Evolutionary conservation across 306 rosid genomes (phyloP).

Genomic region (Gastrolobium villosum): DNA sequence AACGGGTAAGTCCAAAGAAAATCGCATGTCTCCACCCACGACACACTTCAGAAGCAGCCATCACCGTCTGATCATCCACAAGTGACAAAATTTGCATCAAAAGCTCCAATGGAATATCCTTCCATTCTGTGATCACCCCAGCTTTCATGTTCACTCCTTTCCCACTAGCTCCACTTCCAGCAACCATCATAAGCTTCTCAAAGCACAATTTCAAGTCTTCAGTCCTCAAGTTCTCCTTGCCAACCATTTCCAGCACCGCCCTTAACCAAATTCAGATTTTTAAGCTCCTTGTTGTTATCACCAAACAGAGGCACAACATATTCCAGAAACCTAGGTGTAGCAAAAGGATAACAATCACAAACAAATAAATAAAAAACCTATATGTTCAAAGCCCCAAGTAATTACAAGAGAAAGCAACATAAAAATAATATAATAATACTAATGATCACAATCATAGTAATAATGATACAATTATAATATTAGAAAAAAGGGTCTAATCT

Average conservation of each 20-base stretch:
- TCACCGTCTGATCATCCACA: constrained; percentile 73
- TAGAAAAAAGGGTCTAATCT: not conserved
- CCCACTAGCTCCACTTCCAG: constrained; percentile 45
- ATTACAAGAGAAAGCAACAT: constrained; percentile 32
- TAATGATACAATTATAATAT: not conserved
- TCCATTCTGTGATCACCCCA: constrained; percentile 68
- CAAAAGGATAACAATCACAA: constrained; percentile 42
- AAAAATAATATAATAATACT: not conserved
- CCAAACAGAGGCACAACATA: constrained; percentile 27
- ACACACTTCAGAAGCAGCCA: constrained; percentile 79
- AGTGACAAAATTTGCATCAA: constrained; percentile 76
- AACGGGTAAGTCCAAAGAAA: constrained; percentile 66
- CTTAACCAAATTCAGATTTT: not conserved
- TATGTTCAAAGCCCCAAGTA: constrained; percentile 35
- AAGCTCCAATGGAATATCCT: constrained; percentile 93
- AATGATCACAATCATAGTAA: not conserved
- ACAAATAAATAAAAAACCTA: constrained; percentile 18
- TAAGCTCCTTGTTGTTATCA: not conserved
- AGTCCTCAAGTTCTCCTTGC: constrained; percentile 54
- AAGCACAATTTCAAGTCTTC: constrained; percentile 74
- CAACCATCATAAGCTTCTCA: constrained; percentile 72
- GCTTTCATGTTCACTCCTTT: constrained; percentile 60
- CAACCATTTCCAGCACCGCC: constrained; percentile 56
- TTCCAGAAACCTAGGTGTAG: constrained; percentile 35
- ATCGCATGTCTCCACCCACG: constrained; percentile 90